Percentiles rank a stretch among this genome's conserved stretches.
Evolutionary conservation across 805 yeast genomes (phyloP).

Genomic region (Candida qinlingensis): DNA sequence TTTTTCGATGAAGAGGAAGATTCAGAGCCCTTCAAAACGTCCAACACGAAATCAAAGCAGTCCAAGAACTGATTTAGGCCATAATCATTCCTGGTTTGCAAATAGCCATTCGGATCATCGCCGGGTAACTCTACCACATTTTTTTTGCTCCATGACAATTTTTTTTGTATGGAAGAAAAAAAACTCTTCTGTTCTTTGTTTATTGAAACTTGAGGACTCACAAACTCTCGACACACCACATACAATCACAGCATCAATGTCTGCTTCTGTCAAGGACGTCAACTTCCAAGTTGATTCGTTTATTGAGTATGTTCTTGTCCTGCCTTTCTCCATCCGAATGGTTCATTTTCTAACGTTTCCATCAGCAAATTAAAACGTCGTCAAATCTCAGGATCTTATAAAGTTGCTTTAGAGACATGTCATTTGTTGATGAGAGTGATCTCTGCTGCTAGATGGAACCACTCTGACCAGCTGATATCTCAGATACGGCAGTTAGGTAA

Average conservation of each 20-base stretch:
- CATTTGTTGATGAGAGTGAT: conserved; percentile 83
- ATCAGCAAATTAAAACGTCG: conserved; percentile 64
- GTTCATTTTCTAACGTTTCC: not conserved
- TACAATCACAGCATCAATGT: conserved; percentile 7
- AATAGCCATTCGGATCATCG: not conserved
- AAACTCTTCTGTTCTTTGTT: not conserved
- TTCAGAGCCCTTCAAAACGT: too few species aligned
- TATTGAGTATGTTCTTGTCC: conserved; percentile 27
- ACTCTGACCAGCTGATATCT: conserved; percentile 63
- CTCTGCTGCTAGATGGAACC: conserved; percentile 84
- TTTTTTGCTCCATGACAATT: not conserved
- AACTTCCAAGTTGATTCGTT: conserved; percentile 38
- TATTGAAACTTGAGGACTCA: too few species aligned
- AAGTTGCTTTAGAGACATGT: conserved; percentile 81
- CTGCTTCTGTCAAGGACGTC: conserved; percentile 25
- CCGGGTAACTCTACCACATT: not conserved
- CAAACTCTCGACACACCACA: not conserved
- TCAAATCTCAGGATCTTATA: conserved; percentile 75
- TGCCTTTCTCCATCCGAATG: not conserved
- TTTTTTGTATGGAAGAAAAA: not conserved
- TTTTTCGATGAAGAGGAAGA: conserved; percentile 7
- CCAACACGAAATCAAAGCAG: too few species aligned
- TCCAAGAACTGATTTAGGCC: too few species aligned
- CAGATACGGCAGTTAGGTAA: conserved; percentile 73
- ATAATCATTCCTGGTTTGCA: too few species aligned